phyloP scores from a whole-genome alignment of 2,329 filamentous ascomycete genomes.

The Trichoderma koningii region DNA sequence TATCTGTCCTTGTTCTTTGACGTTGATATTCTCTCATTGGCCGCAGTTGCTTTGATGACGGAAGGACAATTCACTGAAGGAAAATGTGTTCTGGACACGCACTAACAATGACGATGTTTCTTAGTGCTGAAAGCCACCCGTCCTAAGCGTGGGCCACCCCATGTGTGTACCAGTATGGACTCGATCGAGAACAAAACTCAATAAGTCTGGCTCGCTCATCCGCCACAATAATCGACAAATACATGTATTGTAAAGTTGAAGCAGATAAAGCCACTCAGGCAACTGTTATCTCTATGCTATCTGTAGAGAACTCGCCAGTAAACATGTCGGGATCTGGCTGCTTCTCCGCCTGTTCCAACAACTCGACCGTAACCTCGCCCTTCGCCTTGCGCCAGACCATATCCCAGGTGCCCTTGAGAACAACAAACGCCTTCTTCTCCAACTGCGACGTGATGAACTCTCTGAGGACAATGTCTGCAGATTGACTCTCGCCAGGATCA shows the following conservation, averaged over 20 bases:
- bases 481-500: constrained; percentile 40
- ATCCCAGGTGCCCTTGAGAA: constrained; percentile 44
- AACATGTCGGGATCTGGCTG: constrained; percentile 30
- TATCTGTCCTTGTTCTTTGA: neutral
- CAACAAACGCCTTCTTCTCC: constrained; percentile 37
- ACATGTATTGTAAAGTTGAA: too few relatives aligned
- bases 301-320: constrained; percentile 32
- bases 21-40: neutral
- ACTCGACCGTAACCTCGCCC: constrained; percentile 30
- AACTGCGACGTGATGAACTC: constrained; percentile 40
- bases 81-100: neutral
- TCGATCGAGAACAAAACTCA: too few relatives aligned
- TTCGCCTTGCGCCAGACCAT: constrained; percentile 37
- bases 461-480: constrained; percentile 43
- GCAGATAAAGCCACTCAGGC: neutral
- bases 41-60: neutral
- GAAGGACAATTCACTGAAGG: neutral
- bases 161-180: too few relatives aligned
- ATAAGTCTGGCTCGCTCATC: neutral
- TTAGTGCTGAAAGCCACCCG: constrained; percentile 4
- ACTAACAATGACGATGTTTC: neutral
- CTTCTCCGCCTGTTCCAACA: constrained; percentile 30
- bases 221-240: neutral
- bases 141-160: neutral
- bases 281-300: constrained; percentile 16